Conservation (phyloP, 345 rosid species). For the Populus davidiana region DNA sequence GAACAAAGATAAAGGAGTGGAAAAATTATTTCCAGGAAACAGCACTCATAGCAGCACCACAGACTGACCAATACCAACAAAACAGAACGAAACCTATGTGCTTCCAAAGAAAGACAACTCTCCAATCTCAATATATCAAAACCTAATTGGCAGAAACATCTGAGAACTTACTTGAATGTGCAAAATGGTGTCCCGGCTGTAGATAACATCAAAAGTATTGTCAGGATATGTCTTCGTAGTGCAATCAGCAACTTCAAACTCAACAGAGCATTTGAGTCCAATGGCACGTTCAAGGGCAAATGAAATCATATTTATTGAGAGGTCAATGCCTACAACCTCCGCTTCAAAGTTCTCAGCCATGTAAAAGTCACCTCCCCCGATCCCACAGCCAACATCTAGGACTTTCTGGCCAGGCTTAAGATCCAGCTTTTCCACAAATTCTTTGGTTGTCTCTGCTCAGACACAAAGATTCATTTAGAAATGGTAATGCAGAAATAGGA, state of each 20-base stretch:
- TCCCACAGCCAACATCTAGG: constrained; percentile 97
- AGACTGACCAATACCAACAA: background rate
- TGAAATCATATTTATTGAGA: constrained; percentile 88
- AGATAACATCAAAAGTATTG: constrained; percentile 81
- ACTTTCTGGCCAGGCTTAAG: constrained; percentile 93
- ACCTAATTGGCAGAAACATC: background rate
- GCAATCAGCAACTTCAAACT: constrained; percentile 98
- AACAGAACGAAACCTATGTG: background rate
- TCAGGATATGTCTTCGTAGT: constrained; percentile 81
- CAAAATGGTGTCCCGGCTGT: constrained; percentile 94
- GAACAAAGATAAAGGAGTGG: background rate
- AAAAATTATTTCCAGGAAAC: background rate
- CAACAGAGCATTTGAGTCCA: constrained; percentile 80
- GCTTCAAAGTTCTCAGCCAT: constrained; percentile 90
- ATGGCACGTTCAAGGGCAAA: constrained; percentile 92
- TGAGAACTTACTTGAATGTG: constrained; percentile 69
- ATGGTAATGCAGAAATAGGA: background rate
- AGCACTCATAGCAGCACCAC: background rate
- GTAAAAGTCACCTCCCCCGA: constrained; percentile 99
- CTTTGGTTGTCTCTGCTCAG: constrained; percentile 86
- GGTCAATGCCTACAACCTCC: constrained; percentile 89
- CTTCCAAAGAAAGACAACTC: background rate
- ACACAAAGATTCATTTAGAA: constrained; percentile 9
- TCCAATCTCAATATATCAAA: background rate
- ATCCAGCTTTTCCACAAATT: constrained; percentile 79